Percentiles rank a stretch among this genome's conserved stretches.
Conservation (phyloP, 495 filamentous ascomycete genomes). For the Hypomontagnella submonticulosa region DNA sequence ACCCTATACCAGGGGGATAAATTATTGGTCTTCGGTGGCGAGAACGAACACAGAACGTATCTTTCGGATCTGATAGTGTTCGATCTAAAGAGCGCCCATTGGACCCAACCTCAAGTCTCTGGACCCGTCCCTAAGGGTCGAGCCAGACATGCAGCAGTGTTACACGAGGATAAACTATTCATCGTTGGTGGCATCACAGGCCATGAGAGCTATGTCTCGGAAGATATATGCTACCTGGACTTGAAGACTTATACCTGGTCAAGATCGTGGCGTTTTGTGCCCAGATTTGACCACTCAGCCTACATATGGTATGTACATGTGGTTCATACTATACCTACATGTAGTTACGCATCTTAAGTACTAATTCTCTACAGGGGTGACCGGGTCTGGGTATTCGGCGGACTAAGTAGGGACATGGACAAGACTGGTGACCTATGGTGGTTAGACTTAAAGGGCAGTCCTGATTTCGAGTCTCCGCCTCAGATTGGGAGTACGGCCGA, state of each 20-base stretch:
- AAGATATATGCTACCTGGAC: slow-evolving; percentile 96
- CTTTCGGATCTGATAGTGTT: slow-evolving; percentile 96
- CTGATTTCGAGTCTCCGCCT: slow-evolving; percentile 79
- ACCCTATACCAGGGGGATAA: slow-evolving; percentile 94
- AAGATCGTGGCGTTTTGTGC: slow-evolving; percentile 91
- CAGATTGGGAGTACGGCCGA: slow-evolving; percentile 73
- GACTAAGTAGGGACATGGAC: slow-evolving; percentile 93
- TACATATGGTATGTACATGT: slow-evolving; percentile 73
- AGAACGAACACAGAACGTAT: slow-evolving; percentile 96
- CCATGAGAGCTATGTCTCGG: slow-evolving; percentile 86
- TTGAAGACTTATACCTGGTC: slow-evolving; percentile 99
- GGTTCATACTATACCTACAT: too few species aligned
- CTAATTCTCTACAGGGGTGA: slow-evolving; percentile 61
- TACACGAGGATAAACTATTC: slow-evolving; percentile 96
- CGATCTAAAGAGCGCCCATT: slow-evolving; percentile 90
- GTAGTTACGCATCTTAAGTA: neutral
- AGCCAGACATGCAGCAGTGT: slow-evolving; percentile 90
- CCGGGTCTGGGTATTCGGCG: slow-evolving; percentile 96
- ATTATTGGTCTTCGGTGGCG: slow-evolving; percentile 92
- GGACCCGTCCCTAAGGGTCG: slow-evolving; percentile 87
- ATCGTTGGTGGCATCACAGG: slow-evolving; percentile 91
- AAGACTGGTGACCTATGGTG: slow-evolving; percentile 95
- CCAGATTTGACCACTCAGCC: slow-evolving; percentile 91
- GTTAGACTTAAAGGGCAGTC: slow-evolving; percentile 91
- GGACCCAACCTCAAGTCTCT: slow-evolving; percentile 88